A percentile compares a stretch with the other conserved stretches of the same genome.
These are phyloP conservation scores for Diaporthe velutina DNA, from an alignment of 2,329 filamentous ascomycete genomes.

Conservation along the genomic window DNA sequence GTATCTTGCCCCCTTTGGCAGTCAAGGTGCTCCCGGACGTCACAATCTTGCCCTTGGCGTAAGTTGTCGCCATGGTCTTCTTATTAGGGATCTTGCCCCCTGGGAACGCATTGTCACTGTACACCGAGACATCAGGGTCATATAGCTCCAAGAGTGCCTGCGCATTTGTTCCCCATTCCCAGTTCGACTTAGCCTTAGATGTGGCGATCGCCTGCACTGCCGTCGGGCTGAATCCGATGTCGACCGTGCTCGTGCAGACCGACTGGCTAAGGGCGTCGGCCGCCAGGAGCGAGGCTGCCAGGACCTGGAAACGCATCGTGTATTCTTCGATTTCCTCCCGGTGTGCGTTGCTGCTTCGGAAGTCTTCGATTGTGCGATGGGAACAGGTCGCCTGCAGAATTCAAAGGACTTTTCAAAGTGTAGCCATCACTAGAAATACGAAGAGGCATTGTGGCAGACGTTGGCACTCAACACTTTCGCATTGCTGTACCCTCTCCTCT, in stretches of 20 bases:
- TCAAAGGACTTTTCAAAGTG: not conserved
- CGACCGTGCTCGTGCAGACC: not conserved
- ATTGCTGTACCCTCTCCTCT: too few relatives aligned
- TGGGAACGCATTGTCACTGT: not conserved
- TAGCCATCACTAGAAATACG: not conserved
- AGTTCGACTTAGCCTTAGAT: conserved; percentile 1
- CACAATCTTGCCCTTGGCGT: not conserved
- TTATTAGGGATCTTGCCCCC: not conserved
- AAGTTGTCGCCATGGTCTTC: not conserved
- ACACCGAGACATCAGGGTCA: not conserved
- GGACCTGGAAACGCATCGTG: not conserved
- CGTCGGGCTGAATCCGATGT: not conserved
- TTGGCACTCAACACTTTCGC: not conserved
- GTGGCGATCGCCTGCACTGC: not conserved
- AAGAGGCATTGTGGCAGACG: not conserved
- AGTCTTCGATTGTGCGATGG: not conserved
- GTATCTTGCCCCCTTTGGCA: not conserved
- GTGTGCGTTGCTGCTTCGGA: not conserved
- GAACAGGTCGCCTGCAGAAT: not conserved
- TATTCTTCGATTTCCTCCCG: not conserved
- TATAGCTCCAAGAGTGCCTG: not conserved
- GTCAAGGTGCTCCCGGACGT: not conserved
- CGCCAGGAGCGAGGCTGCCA: not conserved
- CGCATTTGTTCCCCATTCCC: not conserved
- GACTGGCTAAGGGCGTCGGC: not conserved